A percentile compares a stretch with the other conserved stretches of the same genome.
Evolutionary conservation across 306 rosid species (phyloP).

Genomic region (Fagus sylvatica): DNA sequence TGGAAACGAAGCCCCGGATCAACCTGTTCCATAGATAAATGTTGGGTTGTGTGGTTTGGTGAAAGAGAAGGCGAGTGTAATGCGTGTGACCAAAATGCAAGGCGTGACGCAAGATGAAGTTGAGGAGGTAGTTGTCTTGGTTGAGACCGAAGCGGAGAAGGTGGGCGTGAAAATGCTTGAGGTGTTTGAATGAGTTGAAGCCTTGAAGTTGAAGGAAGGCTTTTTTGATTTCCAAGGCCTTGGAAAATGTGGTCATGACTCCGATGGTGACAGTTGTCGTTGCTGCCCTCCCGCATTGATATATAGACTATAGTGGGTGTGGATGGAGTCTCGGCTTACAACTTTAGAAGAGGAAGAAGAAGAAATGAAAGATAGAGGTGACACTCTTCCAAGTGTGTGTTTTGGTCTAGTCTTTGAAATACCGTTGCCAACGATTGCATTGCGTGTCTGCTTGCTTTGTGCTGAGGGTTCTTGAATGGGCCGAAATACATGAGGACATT

Average conservation of each 20-base stretch:
- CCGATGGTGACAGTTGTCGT: not conserved
- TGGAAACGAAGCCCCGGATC: slow-evolving; percentile 7
- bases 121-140: slow-evolving; percentile 2
- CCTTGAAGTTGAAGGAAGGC: not conserved
- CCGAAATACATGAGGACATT: too few relatives aligned
- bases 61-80: not conserved
- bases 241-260: not conserved
- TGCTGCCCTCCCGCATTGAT: not conserved
- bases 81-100: not conserved
- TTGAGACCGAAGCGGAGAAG: not conserved
- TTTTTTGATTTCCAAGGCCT: not conserved
- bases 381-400: too few relatives aligned
- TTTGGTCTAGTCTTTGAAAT: too few relatives aligned
- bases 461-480: too few relatives aligned
- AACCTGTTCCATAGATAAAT: slow-evolving; percentile 3
- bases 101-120: not conserved
- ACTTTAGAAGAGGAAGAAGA: too few relatives aligned
- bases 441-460: too few relatives aligned
- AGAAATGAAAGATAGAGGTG: too few relatives aligned
- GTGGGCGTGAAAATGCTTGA: not conserved
- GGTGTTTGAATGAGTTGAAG: slow-evolving; percentile 6
- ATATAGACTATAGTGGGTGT: not conserved
- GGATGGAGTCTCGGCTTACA: not conserved
- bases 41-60: slow-evolving; percentile 9
- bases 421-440: too few relatives aligned